Conservation (phyloP, 257 asterid genomes). For the Gardenia jasminoides region DNA sequence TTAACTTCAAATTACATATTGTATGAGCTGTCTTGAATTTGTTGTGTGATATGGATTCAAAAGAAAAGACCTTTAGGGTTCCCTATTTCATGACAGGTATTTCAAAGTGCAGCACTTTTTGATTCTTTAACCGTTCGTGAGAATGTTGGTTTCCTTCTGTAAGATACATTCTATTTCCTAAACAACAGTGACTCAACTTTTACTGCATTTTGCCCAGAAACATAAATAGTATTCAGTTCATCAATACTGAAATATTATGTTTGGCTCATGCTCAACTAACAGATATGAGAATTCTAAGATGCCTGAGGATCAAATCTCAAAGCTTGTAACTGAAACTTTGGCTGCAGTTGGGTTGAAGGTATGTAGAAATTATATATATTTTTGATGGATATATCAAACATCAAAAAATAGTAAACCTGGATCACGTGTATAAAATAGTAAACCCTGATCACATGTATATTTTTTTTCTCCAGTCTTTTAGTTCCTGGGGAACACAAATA, state of each 20-base stretch:
- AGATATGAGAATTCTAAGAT: conserved; percentile 92
- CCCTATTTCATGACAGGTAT: conserved; percentile 60
- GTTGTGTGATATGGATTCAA: background rate
- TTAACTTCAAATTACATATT: conserved; percentile 6
- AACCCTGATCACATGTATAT: background rate
- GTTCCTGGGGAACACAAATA: background rate
- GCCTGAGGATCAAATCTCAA: conserved; percentile 78
- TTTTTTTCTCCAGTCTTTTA: background rate
- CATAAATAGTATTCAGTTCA: background rate
- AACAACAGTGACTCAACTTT: background rate
- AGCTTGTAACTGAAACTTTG: conserved; percentile 88
- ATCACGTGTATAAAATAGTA: background rate
- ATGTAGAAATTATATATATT: conserved; percentile 21
- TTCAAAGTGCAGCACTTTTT: conserved; percentile 98
- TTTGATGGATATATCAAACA: background rate
- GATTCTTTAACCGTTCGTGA: conserved; percentile 97
- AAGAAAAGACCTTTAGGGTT: conserved; percentile 11
- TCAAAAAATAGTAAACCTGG: background rate
- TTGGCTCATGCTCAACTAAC: conserved; percentile 17
- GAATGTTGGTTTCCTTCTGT: conserved; percentile 95
- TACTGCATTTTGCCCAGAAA: background rate
- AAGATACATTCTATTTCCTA: conserved; percentile 40
- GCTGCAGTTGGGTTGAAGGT: conserved; percentile 99
- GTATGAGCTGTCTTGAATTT: background rate
- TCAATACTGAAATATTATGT: background rate